Base-by-base conservation (phyloP, 1,284 basidiomycete genomes). In the Apiotrichum mycotoxinovorans region DNA sequence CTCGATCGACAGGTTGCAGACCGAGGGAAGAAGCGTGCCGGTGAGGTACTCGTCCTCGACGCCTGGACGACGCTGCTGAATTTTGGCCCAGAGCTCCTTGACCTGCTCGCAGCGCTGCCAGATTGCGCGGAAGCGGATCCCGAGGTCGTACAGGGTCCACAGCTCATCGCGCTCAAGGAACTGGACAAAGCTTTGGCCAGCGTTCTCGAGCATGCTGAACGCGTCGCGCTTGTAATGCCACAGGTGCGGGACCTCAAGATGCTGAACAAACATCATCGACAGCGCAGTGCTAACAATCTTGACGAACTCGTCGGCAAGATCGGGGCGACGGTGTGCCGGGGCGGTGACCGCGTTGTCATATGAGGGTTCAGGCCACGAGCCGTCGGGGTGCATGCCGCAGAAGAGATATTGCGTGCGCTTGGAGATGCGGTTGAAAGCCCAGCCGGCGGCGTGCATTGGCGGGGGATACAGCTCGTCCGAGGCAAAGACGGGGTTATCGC, bases 241-340 rank as follows among this genome's bases (percentile, higher is more conserved):
- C 62, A 99, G 86, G 75, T 93, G 96, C 0, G 96, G 92, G 10
- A 96, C 92, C 72, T 99, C 96, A 64, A 89, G 75, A 62, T 90
- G 84, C 52, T 93, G 85, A 52, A 91, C 80, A 74, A 98, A 93
- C 61, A 98, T 82, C 73, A 87, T 90, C 43, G 86, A 83, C 38
- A 99, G 81, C 52, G 89, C 86, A 58, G 82, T 84, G 3, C 87
- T 86, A 57, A 98, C 88, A 10, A 91, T 89, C 54, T 84, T 79
- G 58, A 92, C 84, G 70, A 94, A 86, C 20, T 86, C 82, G 56
- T 82, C 80, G 34, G 86, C 83, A 54, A 89, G 83, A 51, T 84
- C 83, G 77, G 63, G 82, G 15, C 72, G 67, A 17, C 69, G 67
- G 18, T 20, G 22, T 1, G 52, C 58, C 0, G 62, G 61, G 22